Percentiles rank a stretch among this genome's conserved stretches.
Evolutionary conservation across 139 green algal species (phyloP).

Genomic region (Micromonas pusilla): DNA sequence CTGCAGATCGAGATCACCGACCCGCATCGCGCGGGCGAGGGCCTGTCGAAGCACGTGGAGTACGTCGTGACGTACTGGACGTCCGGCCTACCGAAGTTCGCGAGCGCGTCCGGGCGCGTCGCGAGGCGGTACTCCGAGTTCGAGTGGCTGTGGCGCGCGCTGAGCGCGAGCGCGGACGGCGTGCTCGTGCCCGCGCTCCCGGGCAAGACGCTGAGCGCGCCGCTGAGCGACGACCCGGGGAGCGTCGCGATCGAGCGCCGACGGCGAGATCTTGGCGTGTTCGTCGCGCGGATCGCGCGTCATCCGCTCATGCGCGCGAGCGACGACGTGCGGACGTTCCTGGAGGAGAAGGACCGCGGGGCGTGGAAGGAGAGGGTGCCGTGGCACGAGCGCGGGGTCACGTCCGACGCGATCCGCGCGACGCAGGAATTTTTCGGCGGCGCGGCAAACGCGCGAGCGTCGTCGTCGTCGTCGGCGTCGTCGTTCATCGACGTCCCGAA

Average conservation of each 20-base stretch:
- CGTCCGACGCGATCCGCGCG: background rate
- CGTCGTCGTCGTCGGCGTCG: background rate
- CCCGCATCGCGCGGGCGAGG: constrained; percentile 13
- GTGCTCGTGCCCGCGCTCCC: constrained; percentile 3
- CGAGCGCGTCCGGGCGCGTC: background rate
- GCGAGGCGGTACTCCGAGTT: constrained; percentile 2
- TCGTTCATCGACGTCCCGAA: background rate
- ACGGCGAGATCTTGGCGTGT: background rate
- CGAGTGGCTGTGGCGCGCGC: background rate
- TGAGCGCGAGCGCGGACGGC: background rate
- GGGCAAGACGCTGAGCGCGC: constrained; percentile 1
- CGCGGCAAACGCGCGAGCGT: background rate
- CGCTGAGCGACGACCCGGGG: constrained; percentile 3
- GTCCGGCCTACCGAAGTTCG: background rate
- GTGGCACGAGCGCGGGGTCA: constrained; percentile 10
- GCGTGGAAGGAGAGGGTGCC: background rate
- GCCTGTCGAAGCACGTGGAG: constrained; percentile 2
- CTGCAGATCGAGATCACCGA: background rate
- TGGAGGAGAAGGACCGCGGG: background rate
- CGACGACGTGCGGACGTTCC: background rate
- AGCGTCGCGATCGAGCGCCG: background rate
- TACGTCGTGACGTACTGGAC: constrained; percentile 20
- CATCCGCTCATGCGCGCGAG: constrained; percentile 8
- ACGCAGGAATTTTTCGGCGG: background rate
- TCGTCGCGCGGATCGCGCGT: background rate